These are phyloP conservation scores for Crinitomyces ghanaensis DNA, from an alignment of 805 yeast genomes.

Conservation along the genomic window DNA sequence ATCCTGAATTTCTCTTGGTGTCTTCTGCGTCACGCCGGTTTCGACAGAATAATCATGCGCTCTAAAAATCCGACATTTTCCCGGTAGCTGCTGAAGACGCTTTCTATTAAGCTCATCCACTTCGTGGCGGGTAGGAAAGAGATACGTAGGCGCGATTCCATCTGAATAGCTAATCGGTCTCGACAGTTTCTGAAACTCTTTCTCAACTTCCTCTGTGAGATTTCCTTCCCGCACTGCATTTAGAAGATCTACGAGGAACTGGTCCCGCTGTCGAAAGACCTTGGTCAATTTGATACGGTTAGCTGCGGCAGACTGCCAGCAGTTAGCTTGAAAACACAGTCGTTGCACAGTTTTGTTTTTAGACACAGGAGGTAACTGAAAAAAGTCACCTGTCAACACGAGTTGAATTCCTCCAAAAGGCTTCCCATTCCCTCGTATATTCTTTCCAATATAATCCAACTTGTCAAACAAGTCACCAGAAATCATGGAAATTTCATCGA, in stretches of 20 bases:
- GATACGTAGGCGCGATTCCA: constrained; percentile 80
- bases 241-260: constrained; percentile 61
- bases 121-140: constrained; percentile 73
- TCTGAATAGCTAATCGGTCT: constrained; percentile 49
- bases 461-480: constrained; percentile 67
- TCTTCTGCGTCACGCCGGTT: constrained; percentile 13
- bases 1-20: constrained; percentile 22
- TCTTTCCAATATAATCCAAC: constrained; percentile 55
- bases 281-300: constrained; percentile 56
- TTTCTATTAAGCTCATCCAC: constrained; percentile 63
- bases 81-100: constrained; percentile 40
- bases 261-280: constrained; percentile 81
- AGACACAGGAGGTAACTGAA: constrained; percentile 85
- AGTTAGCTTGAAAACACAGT: constrained; percentile 62
- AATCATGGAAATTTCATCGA: constrained; percentile 92
- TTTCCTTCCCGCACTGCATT: constrained; percentile 71
- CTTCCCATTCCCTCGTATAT: constrained; percentile 34
- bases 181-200: constrained; percentile 39
- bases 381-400: constrained; percentile 85
- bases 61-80: constrained; percentile 33
- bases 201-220: constrained; percentile 37
- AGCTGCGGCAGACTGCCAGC: constrained; percentile 58
- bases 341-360: constrained; percentile 20
- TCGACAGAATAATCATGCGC: constrained; percentile 36
- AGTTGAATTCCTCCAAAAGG: constrained; percentile 96